Base-by-base conservation (phyloP, 257 asterid species). In the Ophiorrhiza pumila region DNA sequence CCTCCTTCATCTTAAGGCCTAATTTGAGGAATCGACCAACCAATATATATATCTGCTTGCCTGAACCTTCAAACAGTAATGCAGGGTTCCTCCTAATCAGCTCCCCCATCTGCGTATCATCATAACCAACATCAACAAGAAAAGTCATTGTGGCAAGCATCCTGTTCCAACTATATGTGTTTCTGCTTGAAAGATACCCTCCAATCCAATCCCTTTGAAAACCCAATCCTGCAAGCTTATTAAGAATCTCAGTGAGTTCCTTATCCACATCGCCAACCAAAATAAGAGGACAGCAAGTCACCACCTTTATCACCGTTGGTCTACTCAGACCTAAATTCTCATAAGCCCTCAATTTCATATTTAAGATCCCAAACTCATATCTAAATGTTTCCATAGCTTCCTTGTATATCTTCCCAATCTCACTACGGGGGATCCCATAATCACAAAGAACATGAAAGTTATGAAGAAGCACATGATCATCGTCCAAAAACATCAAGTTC, bases 331-430 rank as follows among this genome's bases (percentile, higher is more conserved):
- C 96, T 60, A 88, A 71, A 37, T 80, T 76, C 84, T 88, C 98
- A 49, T 81, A 86, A 43, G 87, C 88, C 83, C 68, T 84, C 78
- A 94, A 75, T 70, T 90, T 90, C 78, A 7, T 73, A 46, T 29
- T 69, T 79, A 94, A 80, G 17, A 81, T 73, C 29, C 93, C 93
- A n/a, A 9, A 8, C 55, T 76, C 87, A 64, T 81, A 85, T 23
- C 79, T 66, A 62, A 94, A 91, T 56, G 88, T 78, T 53, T 85
- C 91, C 31, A 66, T 65, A 9, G 80, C 97, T 80, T 94, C 92
- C 83, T 69, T 87, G 80, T 81, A 94, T 61, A 94, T 82, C 83
- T 80, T 94, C 58, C 98, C 98, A 23, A 94, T 87, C 71, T 86
- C 86, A 76, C 69, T 79, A 69, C 97, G 85, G 0, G 96, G 95